Evolutionary conservation across 352 stramenopile species (phyloP).

Genomic region (Pilasporangium apinafurcum): DNA sequence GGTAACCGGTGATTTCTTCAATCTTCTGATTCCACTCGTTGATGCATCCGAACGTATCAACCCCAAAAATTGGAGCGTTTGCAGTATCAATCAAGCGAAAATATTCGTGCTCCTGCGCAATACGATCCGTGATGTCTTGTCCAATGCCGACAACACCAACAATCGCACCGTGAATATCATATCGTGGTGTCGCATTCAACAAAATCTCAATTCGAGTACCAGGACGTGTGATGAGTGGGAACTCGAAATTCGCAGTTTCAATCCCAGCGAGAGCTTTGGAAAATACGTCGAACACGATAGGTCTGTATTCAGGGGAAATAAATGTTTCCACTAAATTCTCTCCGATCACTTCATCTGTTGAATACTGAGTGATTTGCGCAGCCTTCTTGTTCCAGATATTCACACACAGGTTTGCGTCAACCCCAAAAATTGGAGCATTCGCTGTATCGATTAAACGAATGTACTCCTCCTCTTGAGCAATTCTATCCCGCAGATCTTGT

Average conservation of each 20-base stretch:
- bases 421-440: slow-evolving; percentile 88
- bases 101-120: slow-evolving; percentile 74
- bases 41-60: slow-evolving; percentile 66
- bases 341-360: slow-evolving; percentile 69
- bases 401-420: slow-evolving; percentile 83
- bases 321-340: slow-evolving; percentile 84
- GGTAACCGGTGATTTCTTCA: slow-evolving; percentile 63
- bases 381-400: slow-evolving; percentile 93
- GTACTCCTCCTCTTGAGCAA: slow-evolving; percentile 86
- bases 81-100: slow-evolving; percentile 71
- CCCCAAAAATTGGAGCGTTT: slow-evolving; percentile 70
- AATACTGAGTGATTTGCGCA: slow-evolving; percentile 83
- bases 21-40: slow-evolving; percentile 81
- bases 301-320: slow-evolving; percentile 67
- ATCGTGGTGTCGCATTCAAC: slow-evolving; percentile 64
- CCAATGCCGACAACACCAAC: slow-evolving; percentile 85
- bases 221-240: slow-evolving; percentile 69
- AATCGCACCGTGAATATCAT: slow-evolving; percentile 67
- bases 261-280: slow-evolving; percentile 60
- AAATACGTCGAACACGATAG: slow-evolving; percentile 64
- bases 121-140: slow-evolving; percentile 78
- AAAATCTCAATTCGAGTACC: slow-evolving; percentile 72
- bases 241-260: slow-evolving; percentile 85
- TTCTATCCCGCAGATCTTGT: slow-evolving; percentile 82
- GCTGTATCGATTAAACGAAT: slow-evolving; percentile 88